These are phyloP conservation scores for Leccinum truebloodii DNA, from an alignment of 768 basidiomycete genomes.

Conservation along the genomic window DNA sequence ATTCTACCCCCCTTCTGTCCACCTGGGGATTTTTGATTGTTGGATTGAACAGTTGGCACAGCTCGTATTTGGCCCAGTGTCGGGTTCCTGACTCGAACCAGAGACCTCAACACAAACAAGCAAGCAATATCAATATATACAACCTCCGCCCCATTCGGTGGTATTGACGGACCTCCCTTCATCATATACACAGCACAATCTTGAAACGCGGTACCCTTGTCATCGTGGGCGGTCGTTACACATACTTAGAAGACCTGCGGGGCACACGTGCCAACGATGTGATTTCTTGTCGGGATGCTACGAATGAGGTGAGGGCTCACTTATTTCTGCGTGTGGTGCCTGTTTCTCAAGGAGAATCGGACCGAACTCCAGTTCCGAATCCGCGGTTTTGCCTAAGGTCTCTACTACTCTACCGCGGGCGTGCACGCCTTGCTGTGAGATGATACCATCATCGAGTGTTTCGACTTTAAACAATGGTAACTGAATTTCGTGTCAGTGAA, in stretches of 20 bases:
- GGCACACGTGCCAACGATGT: slow-evolving; percentile 37
- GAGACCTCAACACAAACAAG: slow-evolving; percentile 25
- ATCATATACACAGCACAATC: slow-evolving; percentile 23
- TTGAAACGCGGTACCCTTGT: slow-evolving; percentile 35
- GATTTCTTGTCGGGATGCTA: slow-evolving; percentile 36
- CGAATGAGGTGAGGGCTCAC: slow-evolving; percentile 34
- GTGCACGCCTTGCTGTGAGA: background rate
- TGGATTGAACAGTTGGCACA: slow-evolving; percentile 17
- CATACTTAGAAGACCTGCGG: slow-evolving; percentile 38
- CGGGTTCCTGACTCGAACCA: slow-evolving; percentile 17
- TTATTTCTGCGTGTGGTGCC: background rate
- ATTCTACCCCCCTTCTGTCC: background rate
- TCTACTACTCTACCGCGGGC: background rate
- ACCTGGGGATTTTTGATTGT: slow-evolving; percentile 34
- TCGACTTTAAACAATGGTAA: background rate
- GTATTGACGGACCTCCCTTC: too few relatives aligned
- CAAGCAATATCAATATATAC: background rate
- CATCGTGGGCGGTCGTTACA: slow-evolving; percentile 31
- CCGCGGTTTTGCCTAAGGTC: background rate
- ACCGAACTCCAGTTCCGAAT: background rate
- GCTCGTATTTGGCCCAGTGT: slow-evolving; percentile 5
- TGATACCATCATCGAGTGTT: background rate
- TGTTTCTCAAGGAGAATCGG: background rate
- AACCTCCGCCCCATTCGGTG: background rate
- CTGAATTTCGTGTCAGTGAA: background rate